A percentile compares a stretch with the other conserved stretches of the same genome.
These are phyloP conservation scores for Diaporthe citri DNA, from an alignment of 2,329 filamentous ascomycete species.

Conservation along the genomic window DNA sequence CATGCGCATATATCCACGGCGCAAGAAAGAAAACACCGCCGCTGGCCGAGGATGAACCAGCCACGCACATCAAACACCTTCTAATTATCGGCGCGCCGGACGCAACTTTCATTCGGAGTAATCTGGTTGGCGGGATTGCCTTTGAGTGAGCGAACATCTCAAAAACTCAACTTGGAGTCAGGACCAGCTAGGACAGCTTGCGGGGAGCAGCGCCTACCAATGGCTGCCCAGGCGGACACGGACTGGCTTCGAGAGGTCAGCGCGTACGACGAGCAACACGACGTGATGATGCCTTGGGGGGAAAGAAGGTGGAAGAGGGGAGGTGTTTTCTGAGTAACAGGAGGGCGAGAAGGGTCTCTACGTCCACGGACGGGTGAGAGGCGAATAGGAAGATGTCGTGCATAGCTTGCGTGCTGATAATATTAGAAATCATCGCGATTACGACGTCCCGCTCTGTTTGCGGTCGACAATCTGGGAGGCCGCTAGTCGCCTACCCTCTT, in stretches of 20 bases:
- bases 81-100: slow-evolving; percentile 33
- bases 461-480: slow-evolving; percentile 17
- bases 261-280: slow-evolving; percentile 19
- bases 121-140: slow-evolving; percentile 22
- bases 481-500: not conserved
- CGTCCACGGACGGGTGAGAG: slow-evolving; percentile 1
- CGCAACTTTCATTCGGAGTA: slow-evolving; percentile 32
- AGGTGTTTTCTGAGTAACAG: not conserved
- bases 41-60: slow-evolving; percentile 4
- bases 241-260: not conserved
- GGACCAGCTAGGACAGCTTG: not conserved
- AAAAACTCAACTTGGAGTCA: slow-evolving; percentile 12
- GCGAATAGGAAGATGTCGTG: slow-evolving; percentile 20
- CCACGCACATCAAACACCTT: slow-evolving; percentile 1
- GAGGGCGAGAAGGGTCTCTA: not conserved
- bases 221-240: slow-evolving; percentile 3
- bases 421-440: slow-evolving; percentile 23
- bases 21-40: not conserved
- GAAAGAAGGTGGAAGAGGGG: not conserved
- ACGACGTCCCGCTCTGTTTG: slow-evolving; percentile 30
- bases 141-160: slow-evolving; percentile 18
- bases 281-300: slow-evolving; percentile 1
- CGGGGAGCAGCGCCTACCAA: slow-evolving; percentile 33
- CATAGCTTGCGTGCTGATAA: slow-evolving; percentile 33
- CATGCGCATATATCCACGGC: slow-evolving; percentile 11